Evolutionary conservation across 1,284 basidiomycete genomes (phyloP).

Genomic region (Boletus mariae): DNA sequence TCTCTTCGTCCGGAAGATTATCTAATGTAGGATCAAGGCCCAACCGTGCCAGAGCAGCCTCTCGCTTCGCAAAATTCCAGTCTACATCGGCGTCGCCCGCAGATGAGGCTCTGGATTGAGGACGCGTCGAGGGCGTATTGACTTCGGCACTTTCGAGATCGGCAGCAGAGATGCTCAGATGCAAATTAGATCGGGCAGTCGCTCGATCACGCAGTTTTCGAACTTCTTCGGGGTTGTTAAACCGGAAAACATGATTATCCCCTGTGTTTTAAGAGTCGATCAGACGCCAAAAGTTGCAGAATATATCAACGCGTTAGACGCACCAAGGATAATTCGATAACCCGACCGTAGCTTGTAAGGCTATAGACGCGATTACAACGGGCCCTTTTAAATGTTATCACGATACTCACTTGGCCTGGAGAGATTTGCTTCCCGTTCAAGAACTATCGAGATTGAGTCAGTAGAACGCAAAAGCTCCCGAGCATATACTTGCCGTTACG

Average conservation of each 20-base stretch:
- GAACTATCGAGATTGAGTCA: conserved; percentile 48
- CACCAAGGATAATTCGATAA: conserved; percentile 91
- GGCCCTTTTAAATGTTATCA: conserved; percentile 13
- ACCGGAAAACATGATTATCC: conserved; percentile 96
- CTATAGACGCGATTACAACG: conserved; percentile 40
- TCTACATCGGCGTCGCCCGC: conserved; percentile 76
- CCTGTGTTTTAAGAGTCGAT: conserved; percentile 44
- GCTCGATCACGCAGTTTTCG: conserved; percentile 83
- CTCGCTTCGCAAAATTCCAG: conserved; percentile 91
- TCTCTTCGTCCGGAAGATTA: conserved; percentile 86
- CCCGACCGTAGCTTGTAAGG: conserved; percentile 84
- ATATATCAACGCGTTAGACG: conserved; percentile 20
- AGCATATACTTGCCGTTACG: conserved; percentile 64
- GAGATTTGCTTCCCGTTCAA: conserved; percentile 88
- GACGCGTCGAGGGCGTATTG: conserved; percentile 51
- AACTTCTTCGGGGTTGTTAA: conserved; percentile 94
- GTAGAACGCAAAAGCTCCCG: background rate
- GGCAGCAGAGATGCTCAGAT: conserved; percentile 57
- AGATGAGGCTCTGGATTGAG: conserved; percentile 69
- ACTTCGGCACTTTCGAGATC: conserved; percentile 54
- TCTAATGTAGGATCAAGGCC: conserved; percentile 85
- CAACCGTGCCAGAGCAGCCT: conserved; percentile 81
- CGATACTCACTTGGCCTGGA: conserved; percentile 59
- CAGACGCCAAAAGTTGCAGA: conserved; percentile 6
- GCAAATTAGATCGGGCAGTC: conserved; percentile 64